Conservation (phyloP, 2,329 filamentous ascomycete species). For the Alternaria arborescens region DNA sequence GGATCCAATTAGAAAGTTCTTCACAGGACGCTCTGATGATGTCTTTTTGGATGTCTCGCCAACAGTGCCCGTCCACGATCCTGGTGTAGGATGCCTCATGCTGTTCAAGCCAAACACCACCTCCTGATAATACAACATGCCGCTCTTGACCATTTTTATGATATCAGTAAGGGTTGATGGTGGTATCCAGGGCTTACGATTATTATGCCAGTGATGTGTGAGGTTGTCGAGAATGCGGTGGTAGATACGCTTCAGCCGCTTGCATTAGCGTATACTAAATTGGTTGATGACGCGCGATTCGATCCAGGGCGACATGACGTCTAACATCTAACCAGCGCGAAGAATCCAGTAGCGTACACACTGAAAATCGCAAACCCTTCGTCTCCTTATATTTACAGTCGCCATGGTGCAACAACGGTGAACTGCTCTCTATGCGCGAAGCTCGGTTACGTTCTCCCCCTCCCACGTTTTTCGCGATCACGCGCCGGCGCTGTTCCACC, state of each 20-base stretch:
- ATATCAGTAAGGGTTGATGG: background rate
- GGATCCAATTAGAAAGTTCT: background rate
- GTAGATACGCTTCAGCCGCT: conserved; percentile 4
- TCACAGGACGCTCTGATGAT: background rate
- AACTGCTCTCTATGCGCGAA: conserved; percentile 13
- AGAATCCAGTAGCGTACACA: background rate
- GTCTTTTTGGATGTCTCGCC: no score
- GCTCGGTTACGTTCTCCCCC: conserved; percentile 16
- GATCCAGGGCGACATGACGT: conserved; percentile 24
- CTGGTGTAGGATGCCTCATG: background rate
- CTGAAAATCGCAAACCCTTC: background rate
- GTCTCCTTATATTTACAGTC: background rate
- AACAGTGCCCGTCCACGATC: background rate
- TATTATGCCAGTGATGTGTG: background rate
- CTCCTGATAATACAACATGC: background rate
- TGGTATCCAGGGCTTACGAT: background rate
- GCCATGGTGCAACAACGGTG: conserved; percentile 7
- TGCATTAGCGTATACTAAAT: conserved; percentile 16
- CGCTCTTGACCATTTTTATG: background rate
- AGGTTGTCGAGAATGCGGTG: background rate
- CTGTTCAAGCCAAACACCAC: background rate
- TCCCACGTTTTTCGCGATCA: conserved; percentile 9
- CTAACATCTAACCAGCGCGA: conserved; percentile 8
- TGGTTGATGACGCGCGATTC: conserved; percentile 22
- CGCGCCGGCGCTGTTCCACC: conserved; percentile 14